Percentiles rank a stretch among this genome's conserved stretches.
Evolutionary conservation across 2,329 filamentous ascomycete species (phyloP).

Genomic region (Phyllosticta citrichinensis): DNA sequence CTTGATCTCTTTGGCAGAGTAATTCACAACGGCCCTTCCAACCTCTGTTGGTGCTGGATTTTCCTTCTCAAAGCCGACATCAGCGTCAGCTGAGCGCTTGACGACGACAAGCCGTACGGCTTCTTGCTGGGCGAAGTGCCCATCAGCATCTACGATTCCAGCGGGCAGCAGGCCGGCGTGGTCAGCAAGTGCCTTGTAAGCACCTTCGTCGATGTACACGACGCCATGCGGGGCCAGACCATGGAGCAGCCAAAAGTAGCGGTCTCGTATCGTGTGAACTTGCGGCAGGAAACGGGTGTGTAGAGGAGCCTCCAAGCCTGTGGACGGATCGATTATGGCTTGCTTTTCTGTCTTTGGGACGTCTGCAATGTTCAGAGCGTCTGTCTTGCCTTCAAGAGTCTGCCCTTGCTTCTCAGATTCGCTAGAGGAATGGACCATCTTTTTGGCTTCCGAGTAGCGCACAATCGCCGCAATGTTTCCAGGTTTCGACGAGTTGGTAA

Average conservation of each 20-base stretch:
- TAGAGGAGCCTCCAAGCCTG: constrained; percentile 41
- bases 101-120: constrained; percentile 80
- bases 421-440: constrained; percentile 22
- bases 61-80: constrained; percentile 19
- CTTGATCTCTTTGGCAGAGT: constrained; percentile 72
- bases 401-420: constrained; percentile 17
- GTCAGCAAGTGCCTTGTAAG: constrained; percentile 65
- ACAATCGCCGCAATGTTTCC: constrained; percentile 87
- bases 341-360: background rate
- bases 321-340: constrained; percentile 21
- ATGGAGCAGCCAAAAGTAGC: constrained; percentile 95
- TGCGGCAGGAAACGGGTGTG: constrained; percentile 92
- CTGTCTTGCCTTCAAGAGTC: constrained; percentile 13
- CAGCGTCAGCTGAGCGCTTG: constrained; percentile 34
- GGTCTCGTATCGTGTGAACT: constrained; percentile 73
- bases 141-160: constrained; percentile 83
- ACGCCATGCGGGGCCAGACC: constrained; percentile 84
- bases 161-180: constrained; percentile 85
- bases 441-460: constrained; percentile 60
- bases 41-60: constrained; percentile 52
- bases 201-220: constrained; percentile 86
- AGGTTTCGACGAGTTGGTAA: constrained; percentile 86
- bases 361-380: background rate
- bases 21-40: constrained; percentile 84
- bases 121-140: constrained; percentile 84